Conservation (phyloP, 139 green algal genomes). For the Marvania coccoides region DNA sequence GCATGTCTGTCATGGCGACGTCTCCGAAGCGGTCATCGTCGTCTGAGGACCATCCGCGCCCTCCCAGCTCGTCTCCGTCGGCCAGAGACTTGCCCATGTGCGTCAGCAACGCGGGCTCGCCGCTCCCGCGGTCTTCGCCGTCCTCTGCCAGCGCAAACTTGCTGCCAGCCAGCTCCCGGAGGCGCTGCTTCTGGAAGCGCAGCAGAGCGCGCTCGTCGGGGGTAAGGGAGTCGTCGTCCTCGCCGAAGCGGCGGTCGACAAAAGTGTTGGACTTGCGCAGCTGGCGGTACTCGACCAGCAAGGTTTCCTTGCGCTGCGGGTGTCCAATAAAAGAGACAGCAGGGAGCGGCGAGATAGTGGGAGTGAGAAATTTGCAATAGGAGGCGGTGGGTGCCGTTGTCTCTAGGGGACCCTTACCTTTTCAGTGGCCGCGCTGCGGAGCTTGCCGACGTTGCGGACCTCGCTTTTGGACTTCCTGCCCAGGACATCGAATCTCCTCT, state of each 20-base stretch:
- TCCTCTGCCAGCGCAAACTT: constrained; percentile 73
- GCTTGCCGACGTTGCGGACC: constrained; percentile 6
- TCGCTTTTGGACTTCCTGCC: constrained; percentile 46
- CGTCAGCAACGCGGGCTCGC: constrained; percentile 39
- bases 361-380: background rate
- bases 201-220: constrained; percentile 76
- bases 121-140: constrained; percentile 27
- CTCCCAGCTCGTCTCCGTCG: constrained; percentile 23
- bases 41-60: constrained; percentile 1
- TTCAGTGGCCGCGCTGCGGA: constrained; percentile 26
- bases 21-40: constrained; percentile 43
- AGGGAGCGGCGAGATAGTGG: background rate
- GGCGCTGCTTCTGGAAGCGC: constrained; percentile 73
- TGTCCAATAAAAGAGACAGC: background rate
- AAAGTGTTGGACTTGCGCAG: constrained; percentile 86
- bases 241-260: constrained; percentile 88
- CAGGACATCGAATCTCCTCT: constrained; percentile 52
- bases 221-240: constrained; percentile 68
- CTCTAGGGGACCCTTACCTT: constrained; percentile 29
- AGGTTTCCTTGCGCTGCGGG: constrained; percentile 72
- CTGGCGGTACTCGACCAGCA: constrained; percentile 88
- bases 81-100: constrained; percentile 46
- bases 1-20: constrained; percentile 37
- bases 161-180: constrained; percentile 36
- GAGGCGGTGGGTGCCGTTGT: background rate